Conservation (phyloP, 345 rosid genomes). For the Rhodomyrtus tomentosa region DNA sequence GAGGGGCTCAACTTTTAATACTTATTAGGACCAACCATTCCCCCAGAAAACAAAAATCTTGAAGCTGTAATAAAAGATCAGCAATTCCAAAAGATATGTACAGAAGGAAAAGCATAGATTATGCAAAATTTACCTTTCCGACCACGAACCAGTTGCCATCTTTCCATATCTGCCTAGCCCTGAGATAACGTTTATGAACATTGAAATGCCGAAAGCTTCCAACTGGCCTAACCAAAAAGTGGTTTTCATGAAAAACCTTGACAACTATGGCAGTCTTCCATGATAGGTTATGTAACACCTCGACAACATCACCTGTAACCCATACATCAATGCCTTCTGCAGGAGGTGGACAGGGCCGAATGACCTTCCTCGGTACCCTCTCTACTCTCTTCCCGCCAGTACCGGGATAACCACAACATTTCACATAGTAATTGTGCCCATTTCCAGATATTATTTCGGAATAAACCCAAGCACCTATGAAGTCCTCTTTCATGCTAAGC, state of each 20-base stretch:
- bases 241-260: slow-evolving; percentile 9
- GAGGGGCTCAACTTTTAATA: background rate
- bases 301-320: slow-evolving; percentile 49
- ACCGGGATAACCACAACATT: slow-evolving; percentile 10
- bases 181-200: slow-evolving; percentile 26
- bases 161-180: slow-evolving; percentile 53
- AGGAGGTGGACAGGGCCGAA: slow-evolving; percentile 51
- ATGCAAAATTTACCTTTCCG: slow-evolving; percentile 17
- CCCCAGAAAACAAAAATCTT: background rate
- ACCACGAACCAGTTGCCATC: slow-evolving; percentile 38
- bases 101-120: background rate
- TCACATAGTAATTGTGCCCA: slow-evolving; percentile 40
- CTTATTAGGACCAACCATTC: background rate
- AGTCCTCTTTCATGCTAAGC: slow-evolving; percentile 22
- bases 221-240: slow-evolving; percentile 30
- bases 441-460: slow-evolving; percentile 49
- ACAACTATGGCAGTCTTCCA: slow-evolving; percentile 47
- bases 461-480: slow-evolving; percentile 43
- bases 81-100: background rate
- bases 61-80: background rate
- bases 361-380: slow-evolving; percentile 42
- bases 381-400: slow-evolving; percentile 5
- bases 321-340: slow-evolving; percentile 15
- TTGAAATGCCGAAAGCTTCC: slow-evolving; percentile 17
- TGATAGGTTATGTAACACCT: slow-evolving; percentile 31